Evolutionary conservation across 1,284 basidiomycete species (phyloP), one percentile per base, ranked within the genome.

Genomic region (Phellopilus nigrolimitatus): DNA sequence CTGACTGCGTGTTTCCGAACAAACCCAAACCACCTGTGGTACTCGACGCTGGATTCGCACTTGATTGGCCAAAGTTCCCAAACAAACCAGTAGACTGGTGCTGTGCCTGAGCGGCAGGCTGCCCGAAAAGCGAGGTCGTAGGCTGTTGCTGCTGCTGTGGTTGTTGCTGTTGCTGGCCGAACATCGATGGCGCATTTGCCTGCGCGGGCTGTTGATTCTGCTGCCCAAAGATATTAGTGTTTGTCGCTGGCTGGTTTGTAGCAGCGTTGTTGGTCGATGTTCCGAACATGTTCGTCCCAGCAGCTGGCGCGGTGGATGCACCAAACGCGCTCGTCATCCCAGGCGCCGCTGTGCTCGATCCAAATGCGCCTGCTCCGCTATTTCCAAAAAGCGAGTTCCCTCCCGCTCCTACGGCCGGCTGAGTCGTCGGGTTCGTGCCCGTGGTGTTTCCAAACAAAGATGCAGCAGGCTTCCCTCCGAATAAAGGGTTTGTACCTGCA

Each of bases 61-160:
- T 59, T 10, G 63, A 60, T 51, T 66, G 65, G 33, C 47, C 45
- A 24, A 61, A 64, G 15, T 63, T 66, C 5, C 65, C 69, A 59
- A 72, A 71, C 34, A 71, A 55, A 24, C 69, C 62, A 0, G 56
- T 37, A 33, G 59, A 58, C 55, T 63, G 60, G 55, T 51, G 34
- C 62, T 66, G 55, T 53, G 61, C 65, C 39, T 60, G 59, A 27
- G 66, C 44, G 44, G 56, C 28, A 25, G 54, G 55, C 49, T 59
- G 58, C 22, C 69, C 69, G 22, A 75, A 67, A 10, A 72, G 59
- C 4, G 67, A 66, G 6, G 63, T 46, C 27, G 55, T 47, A 60
- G 57, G 54, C 39, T 59, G 55, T 44, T 59, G 41, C 55, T 56
- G 60, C 41, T 66, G 64, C 44, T 65, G 66, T 12, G 60, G 59